phyloP scores from a whole-genome alignment of 2,329 filamentous ascomycete species.

The Sclerotinia borealis region DNA sequence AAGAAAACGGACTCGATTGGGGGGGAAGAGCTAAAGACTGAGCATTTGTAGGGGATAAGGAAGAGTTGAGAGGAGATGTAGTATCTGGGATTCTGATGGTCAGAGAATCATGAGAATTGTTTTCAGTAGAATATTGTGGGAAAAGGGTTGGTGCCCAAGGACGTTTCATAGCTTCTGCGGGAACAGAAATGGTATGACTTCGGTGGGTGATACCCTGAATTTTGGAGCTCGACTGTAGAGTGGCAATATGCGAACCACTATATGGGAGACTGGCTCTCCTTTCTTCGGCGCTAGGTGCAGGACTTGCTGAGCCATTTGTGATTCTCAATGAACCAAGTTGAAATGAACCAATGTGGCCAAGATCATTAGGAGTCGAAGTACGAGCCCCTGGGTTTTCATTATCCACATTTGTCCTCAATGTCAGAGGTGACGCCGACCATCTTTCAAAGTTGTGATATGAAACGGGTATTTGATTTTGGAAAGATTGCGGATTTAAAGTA shows the following conservation, averaged over 20 bases:
- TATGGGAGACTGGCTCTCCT: slow-evolving; percentile 14
- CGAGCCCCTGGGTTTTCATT: slow-evolving; percentile 15
- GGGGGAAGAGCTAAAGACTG: slow-evolving; percentile 23
- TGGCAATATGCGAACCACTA: neutral
- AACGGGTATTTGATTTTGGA: slow-evolving; percentile 10
- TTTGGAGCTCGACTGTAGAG: slow-evolving; percentile 7
- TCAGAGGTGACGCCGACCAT: slow-evolving; percentile 6
- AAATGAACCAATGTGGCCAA: slow-evolving; percentile 53
- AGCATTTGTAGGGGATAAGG: slow-evolving; percentile 3
- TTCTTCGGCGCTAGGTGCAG: slow-evolving; percentile 38
- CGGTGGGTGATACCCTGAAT: slow-evolving; percentile 17
- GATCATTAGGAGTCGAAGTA: slow-evolving; percentile 44
- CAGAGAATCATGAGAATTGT: slow-evolving; percentile 3
- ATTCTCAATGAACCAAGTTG: slow-evolving; percentile 58
- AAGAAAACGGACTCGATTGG: slow-evolving; percentile 33
- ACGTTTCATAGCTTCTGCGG: slow-evolving; percentile 15
- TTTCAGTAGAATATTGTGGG: neutral
- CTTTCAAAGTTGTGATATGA: slow-evolving; percentile 3
- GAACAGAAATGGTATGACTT: slow-evolving; percentile 24
- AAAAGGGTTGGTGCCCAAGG: slow-evolving; percentile 16
- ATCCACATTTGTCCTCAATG: slow-evolving; percentile 6
- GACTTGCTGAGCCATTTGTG: slow-evolving; percentile 51
- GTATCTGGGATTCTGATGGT: slow-evolving; percentile 8
- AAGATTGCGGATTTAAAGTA: slow-evolving; percentile 1
- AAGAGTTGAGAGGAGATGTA: neutral